phyloP scores from a whole-genome alignment of 2,329 filamentous ascomycete genomes.

The Tolypocladium inflatum region DNA sequence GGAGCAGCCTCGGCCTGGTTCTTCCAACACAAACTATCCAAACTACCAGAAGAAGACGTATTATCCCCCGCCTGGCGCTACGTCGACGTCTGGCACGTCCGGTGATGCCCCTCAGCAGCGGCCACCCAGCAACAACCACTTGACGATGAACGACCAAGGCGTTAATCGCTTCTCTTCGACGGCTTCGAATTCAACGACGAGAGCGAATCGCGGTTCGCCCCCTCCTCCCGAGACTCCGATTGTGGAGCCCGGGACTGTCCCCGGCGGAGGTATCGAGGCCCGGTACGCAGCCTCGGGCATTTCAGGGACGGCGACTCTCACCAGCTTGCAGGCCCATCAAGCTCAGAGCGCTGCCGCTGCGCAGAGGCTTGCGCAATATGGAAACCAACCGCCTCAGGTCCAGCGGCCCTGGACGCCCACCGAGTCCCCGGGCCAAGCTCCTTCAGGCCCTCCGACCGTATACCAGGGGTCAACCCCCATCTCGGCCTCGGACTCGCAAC shows the following conservation, averaged over 20 bases:
- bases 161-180: slow-evolving; percentile 65
- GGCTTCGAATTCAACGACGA: slow-evolving; percentile 86
- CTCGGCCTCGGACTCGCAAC: slow-evolving; percentile 34
- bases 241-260: slow-evolving; percentile 59
- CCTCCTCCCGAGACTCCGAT: slow-evolving; percentile 90
- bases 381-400: slow-evolving; percentile 24
- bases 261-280: slow-evolving; percentile 77
- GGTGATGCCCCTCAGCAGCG: slow-evolving; percentile 18
- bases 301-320: slow-evolving; percentile 74
- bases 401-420: slow-evolving; percentile 86
- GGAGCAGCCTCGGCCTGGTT: slow-evolving; percentile 29
- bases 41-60: slow-evolving; percentile 48
- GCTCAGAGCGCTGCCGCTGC: slow-evolving; percentile 68
- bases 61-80: slow-evolving; percentile 46
- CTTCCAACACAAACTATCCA: slow-evolving; percentile 33
- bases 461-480: slow-evolving; percentile 80
- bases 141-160: slow-evolving; percentile 30
- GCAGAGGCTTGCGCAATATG: slow-evolving; percentile 74
- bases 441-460: slow-evolving; percentile 81
- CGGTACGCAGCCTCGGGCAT: slow-evolving; percentile 88
- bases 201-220: slow-evolving; percentile 84
- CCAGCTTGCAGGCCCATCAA: slow-evolving; percentile 53
- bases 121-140: slow-evolving; percentile 11
- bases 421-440: slow-evolving; percentile 74
- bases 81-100: slow-evolving; percentile 19